These are phyloP conservation scores for Ceratocystis huliohia DNA, from an alignment of 2,329 filamentous ascomycete genomes.

Conservation along the genomic window DNA sequence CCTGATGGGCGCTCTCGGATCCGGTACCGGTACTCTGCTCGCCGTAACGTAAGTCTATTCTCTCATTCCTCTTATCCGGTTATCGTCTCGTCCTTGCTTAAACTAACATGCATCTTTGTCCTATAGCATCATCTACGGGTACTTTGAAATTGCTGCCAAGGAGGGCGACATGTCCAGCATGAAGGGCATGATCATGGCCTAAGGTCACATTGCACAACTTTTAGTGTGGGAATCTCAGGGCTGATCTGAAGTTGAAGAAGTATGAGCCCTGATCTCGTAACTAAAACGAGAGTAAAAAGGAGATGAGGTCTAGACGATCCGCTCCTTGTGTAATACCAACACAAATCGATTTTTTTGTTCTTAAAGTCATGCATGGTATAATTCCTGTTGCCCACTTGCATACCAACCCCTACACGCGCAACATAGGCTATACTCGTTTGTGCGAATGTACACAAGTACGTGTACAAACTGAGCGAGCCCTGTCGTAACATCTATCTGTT, in stretches of 20 bases:
- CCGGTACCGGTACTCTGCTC: slow-evolving; percentile 92
- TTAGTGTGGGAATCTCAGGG: neutral
- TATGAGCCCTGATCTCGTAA: slow-evolving; percentile 2
- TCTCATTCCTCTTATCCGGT: neutral
- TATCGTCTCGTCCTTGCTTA: neutral
- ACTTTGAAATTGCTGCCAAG: slow-evolving; percentile 98
- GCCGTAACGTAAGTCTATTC: slow-evolving; percentile 77
- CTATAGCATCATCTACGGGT: slow-evolving; percentile 91
- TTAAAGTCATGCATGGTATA: slow-evolving; percentile 13
- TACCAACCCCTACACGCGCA: too few species aligned
- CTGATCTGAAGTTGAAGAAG: neutral
- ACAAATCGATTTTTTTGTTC: slow-evolving; percentile 18
- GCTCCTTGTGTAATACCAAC: slow-evolving; percentile 18
- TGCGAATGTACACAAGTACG: neutral
- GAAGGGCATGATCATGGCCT: slow-evolving; percentile 62
- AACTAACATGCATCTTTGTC: slow-evolving; percentile 25
- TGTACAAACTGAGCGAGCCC: neutral
- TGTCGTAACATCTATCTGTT: slow-evolving; percentile 8
- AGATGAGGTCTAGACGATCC: slow-evolving; percentile 18
- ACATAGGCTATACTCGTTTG: too few species aligned
- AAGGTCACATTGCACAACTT: slow-evolving; percentile 25
- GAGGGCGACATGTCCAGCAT: slow-evolving; percentile 86
- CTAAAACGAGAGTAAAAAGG: slow-evolving; percentile 4
- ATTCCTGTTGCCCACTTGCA: neutral
- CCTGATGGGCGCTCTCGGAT: slow-evolving; percentile 88